A percentile compares a stretch with the other conserved stretches of the same genome.
phyloP scores from a whole-genome alignment of 2,329 filamentous ascomycete species.

The Teratosphaeria destructans region DNA sequence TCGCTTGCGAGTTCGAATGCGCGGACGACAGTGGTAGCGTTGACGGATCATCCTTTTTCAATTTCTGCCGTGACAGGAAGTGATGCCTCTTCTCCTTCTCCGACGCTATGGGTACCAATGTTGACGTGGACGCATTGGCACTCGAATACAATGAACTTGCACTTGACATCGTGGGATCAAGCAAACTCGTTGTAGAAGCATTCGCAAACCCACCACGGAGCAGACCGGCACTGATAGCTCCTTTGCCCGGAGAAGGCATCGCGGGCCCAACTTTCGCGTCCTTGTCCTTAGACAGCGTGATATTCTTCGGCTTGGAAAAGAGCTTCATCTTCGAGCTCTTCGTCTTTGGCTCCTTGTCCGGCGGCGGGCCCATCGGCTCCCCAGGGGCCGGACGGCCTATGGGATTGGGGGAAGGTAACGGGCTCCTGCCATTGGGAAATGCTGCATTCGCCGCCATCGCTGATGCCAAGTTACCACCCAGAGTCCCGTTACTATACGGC shows the following conservation, averaged over 20 bases:
- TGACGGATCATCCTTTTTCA: slow-evolving; percentile 59
- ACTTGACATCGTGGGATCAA: slow-evolving; percentile 45
- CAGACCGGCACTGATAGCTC: slow-evolving; percentile 44
- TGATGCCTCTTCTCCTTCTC: slow-evolving; percentile 67
- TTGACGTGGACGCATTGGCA: slow-evolving; percentile 67
- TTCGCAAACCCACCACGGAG: slow-evolving; percentile 53
- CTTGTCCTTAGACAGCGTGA: slow-evolving; percentile 57
- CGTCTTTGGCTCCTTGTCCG: slow-evolving; percentile 51
- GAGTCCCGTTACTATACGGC: slow-evolving; percentile 50
- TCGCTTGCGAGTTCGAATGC: slow-evolving; percentile 64
- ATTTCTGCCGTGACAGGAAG: slow-evolving; percentile 58
- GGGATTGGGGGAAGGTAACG: slow-evolving; percentile 33
- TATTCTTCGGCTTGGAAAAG: slow-evolving; percentile 68
- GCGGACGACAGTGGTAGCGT: slow-evolving; percentile 64
- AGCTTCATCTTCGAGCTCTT: slow-evolving; percentile 71
- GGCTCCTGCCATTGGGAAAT: slow-evolving; percentile 51
- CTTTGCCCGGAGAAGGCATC: slow-evolving; percentile 52
- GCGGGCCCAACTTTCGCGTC: slow-evolving; percentile 54
- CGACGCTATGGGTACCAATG: slow-evolving; percentile 51
- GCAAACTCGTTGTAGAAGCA: slow-evolving; percentile 60
- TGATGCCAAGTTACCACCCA: slow-evolving; percentile 51
- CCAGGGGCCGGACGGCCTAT: background rate
- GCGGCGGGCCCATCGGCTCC: slow-evolving; percentile 7
- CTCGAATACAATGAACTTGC: slow-evolving; percentile 58
- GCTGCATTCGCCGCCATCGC: slow-evolving; percentile 64